Percentiles rank a stretch among this genome's conserved stretches.
phyloP scores from a whole-genome alignment of 2,329 filamentous ascomycete species.

The Chaetomium olivaceum region DNA sequence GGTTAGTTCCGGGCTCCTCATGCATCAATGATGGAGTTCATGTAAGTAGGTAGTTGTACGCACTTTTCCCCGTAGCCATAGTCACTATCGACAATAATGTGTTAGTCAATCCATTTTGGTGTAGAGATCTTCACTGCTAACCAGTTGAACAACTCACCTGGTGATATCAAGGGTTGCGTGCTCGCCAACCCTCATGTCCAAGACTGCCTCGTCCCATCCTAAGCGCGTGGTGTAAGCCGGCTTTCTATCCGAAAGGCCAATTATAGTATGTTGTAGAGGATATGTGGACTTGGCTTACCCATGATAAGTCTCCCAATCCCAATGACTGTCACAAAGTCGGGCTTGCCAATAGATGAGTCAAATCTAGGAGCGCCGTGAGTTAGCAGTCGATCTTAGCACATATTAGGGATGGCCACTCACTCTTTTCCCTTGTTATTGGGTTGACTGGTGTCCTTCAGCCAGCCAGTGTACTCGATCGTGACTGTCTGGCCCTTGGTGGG shows the following conservation, averaged over 20 bases:
- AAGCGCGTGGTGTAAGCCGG: neutral
- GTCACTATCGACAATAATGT: conserved; percentile 50
- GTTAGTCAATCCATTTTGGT: neutral
- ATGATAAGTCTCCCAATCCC: conserved; percentile 83
- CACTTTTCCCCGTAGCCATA: conserved; percentile 65
- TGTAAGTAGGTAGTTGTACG: conserved; percentile 11
- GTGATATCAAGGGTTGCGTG: conserved; percentile 82
- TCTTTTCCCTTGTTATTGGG: conserved; percentile 66
- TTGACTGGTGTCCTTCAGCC: conserved; percentile 67
- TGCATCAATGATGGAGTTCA: neutral
- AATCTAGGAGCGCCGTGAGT: conserved; percentile 62
- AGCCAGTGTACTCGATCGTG: conserved; percentile 90
- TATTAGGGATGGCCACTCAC: conserved; percentile 45
- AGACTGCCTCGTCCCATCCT: conserved; percentile 87
- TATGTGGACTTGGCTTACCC: conserved; percentile 53
- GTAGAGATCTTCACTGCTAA: neutral
- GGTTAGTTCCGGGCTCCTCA: neutral
- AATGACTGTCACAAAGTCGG: conserved; percentile 75
- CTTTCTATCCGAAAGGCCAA: neutral
- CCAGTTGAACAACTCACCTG: conserved; percentile 51
- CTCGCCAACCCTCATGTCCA: conserved; percentile 86
- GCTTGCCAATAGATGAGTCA: conserved; percentile 78
- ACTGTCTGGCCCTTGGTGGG: conserved; percentile 71
- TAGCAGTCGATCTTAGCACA: neutral
- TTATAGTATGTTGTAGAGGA: too few relatives aligned